Base-by-base conservation (phyloP, 2,329 filamentous ascomycete species). In the Drechslerella coelobrocha region DNA sequence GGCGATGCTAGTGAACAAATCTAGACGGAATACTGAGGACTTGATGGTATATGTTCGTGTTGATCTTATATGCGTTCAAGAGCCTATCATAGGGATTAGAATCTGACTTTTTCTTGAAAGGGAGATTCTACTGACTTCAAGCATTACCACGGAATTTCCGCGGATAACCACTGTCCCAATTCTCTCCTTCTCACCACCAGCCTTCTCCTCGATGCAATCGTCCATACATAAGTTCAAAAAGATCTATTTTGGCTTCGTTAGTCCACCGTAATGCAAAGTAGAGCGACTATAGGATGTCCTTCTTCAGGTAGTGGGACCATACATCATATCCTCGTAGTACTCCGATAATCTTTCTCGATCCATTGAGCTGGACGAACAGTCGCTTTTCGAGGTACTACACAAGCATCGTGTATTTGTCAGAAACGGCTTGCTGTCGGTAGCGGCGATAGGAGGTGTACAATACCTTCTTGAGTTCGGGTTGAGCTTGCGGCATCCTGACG, bases 391-490 rank as follows among this genome's bases (percentile, higher is more conserved):
- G 92, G 81, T 99, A 99, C 94, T 99, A 77, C 53, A 55, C 21
- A 21, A 66, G 45, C 51, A 41, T 37, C 37, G 29, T 12, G 39
- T 34, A 52, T 47, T n/a, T 19, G 47, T 73, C 72, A 74, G 54
- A 23, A 45, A 26, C 17, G 8, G 12, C 14, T 14, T 37, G 29
- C 19, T 62, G 34, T 50, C 59, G 21, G 17, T 7, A 41, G 39
- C 17, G 27, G 45, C 19, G 39, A 57, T 43, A 45, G 73, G 62
- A 52, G 41, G 19, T 56, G 57, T 31, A 48, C 24, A 39, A 68
- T 81, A 95, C 94, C 88, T 97, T 99, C 83, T 97, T 99, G 73
- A 99, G 86, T 83, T 99, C 95, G 77, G 94, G 94, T 82, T 97
- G 94, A 79, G 94, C 92, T 88, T 95, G 93, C 82, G 94, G 91